Percentiles rank a stretch among this genome's conserved stretches.
Evolutionary conservation across 2,329 filamentous ascomycete species (phyloP).

Genomic region (Diplodia mutila): DNA sequence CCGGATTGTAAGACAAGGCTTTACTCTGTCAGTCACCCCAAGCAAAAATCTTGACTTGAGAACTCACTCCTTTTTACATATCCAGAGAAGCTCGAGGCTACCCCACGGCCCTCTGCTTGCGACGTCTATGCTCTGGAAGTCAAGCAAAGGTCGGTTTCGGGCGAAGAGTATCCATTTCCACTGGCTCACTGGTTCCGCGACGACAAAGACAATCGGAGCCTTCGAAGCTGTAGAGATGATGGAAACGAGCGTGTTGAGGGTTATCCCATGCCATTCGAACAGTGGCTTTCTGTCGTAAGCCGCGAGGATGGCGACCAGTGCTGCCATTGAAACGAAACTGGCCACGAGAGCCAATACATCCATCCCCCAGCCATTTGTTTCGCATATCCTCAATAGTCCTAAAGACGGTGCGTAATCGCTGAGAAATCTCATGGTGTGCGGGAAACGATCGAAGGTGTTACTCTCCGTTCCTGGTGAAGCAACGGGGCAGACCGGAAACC

Average conservation of each 20-base stretch:
- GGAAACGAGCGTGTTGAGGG: neutral
- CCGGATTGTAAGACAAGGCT: too few relatives aligned
- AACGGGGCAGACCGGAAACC: too few relatives aligned
- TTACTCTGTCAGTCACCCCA: too few relatives aligned
- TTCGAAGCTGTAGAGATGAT: neutral
- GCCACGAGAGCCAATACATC: neutral
- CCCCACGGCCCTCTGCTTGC: neutral
- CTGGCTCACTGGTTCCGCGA: neutral
- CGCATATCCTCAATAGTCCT: too few relatives aligned
- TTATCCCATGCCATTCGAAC: neutral
- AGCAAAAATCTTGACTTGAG: too few relatives aligned
- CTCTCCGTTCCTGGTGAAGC: too few relatives aligned
- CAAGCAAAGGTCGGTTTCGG: neutral
- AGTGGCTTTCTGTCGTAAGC: neutral
- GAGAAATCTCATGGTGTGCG: too few relatives aligned
- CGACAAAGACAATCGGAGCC: neutral
- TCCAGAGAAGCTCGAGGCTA: neutral
- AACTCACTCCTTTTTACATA: neutral
- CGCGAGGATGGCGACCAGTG: neutral
- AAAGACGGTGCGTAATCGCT: too few relatives aligned
- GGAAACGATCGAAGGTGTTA: too few relatives aligned
- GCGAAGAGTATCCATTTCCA: neutral
- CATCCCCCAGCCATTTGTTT: too few relatives aligned
- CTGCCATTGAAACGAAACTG: neutral
- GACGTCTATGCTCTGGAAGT: neutral